Conservation (phyloP, 1,284 basidiomycete species). For the Puccinia brachypodii region DNA sequence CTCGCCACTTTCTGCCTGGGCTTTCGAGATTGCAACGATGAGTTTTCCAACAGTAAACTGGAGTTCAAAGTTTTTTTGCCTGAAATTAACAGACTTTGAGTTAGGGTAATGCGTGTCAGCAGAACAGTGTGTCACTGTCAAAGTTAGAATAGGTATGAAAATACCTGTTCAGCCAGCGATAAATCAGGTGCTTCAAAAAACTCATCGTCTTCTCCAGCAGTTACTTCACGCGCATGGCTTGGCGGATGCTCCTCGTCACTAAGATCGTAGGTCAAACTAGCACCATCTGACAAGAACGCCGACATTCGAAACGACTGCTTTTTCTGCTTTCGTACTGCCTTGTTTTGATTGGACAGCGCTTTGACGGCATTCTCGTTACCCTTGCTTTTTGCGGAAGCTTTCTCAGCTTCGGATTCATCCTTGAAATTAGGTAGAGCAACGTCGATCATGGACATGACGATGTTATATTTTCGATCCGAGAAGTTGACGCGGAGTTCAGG, state of each 20-base stretch:
- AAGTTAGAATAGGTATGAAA: neutral
- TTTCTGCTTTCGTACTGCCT: constrained; percentile 39
- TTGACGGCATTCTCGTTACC: constrained; percentile 10
- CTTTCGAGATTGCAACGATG: constrained; percentile 78
- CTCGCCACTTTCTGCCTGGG: constrained; percentile 59
- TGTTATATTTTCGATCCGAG: constrained; percentile 94
- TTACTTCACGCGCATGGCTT: constrained; percentile 49
- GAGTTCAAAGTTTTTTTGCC: constrained; percentile 84
- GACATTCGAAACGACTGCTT: constrained; percentile 40
- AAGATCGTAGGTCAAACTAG: constrained; percentile 43
- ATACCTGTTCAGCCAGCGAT: constrained; percentile 63
- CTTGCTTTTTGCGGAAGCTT: constrained; percentile 18
- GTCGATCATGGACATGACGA: constrained; percentile 88
- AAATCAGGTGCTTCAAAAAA: constrained; percentile 77
- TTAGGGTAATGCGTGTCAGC: neutral
- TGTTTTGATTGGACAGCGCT: neutral
- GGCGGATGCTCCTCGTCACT: constrained; percentile 11
- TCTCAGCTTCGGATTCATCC: constrained; percentile 61
- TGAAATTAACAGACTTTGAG: constrained; percentile 64
- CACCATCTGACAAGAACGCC: constrained; percentile 39
- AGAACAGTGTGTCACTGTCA: neutral
- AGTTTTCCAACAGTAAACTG: constrained; percentile 85
- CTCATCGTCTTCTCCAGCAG: constrained; percentile 61
- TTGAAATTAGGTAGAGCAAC: constrained; percentile 80
- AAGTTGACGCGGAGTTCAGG: constrained; percentile 88